Evolutionary conservation across 495 filamentous ascomycete genomes (phyloP).

Genomic region (Friedmanniomyces simplex): DNA sequence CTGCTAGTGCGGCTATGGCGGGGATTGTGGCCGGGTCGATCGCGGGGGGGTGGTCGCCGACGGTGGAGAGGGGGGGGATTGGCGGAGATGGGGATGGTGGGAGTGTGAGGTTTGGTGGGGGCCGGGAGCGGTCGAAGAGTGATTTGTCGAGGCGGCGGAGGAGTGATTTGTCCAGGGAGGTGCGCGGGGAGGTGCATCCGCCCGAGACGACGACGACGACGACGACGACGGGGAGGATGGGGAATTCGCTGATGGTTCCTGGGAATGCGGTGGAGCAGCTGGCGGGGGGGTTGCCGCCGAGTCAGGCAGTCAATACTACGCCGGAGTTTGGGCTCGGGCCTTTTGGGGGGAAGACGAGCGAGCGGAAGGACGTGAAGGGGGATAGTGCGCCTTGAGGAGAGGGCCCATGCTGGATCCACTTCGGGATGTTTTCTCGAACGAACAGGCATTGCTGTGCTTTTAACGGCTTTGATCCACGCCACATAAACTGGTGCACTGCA

Average conservation of each 20-base stretch:
- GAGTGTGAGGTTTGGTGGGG: conserved; percentile 42
- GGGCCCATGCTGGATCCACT: too few relatives aligned
- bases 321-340: conserved; percentile 37
- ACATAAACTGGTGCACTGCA: too few relatives aligned
- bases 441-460: too few relatives aligned
- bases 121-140: conserved; percentile 24
- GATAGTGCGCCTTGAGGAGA: too few relatives aligned
- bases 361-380: too few relatives aligned
- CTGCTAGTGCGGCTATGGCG: conserved; percentile 66
- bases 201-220: conserved; percentile 45
- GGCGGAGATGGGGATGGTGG: conserved; percentile 39
- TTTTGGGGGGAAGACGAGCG: conserved; percentile 26
- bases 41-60: conserved; percentile 82
- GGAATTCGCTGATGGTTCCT: conserved; percentile 39
- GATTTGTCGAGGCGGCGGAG: conserved; percentile 7
- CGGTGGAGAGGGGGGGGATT: too few relatives aligned
- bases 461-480: too few relatives aligned
- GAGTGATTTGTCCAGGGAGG: too few relatives aligned
- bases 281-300: conserved; percentile 42
- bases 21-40: conserved; percentile 82
- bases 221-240: too few relatives aligned
- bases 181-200: conserved; percentile 43
- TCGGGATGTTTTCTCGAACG: too few relatives aligned
- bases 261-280: conserved; percentile 34
- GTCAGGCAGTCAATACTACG: conserved; percentile 46